Evolutionary conservation across 768 basidiomycete species (phyloP).

Genomic region (Agaricus sinodeliciosus): DNA sequence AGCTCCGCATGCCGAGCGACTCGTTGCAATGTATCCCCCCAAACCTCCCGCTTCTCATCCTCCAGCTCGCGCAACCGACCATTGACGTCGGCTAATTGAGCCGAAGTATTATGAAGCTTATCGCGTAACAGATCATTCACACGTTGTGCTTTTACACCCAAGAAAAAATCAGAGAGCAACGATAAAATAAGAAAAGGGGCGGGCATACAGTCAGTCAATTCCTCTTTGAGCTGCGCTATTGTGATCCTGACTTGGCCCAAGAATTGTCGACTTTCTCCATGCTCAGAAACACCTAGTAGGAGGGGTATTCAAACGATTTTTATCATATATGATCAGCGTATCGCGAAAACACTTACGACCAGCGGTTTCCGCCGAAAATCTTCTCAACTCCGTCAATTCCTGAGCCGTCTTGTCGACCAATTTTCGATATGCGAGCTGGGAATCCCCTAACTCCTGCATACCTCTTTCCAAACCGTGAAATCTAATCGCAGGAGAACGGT

Average conservation of each 20-base stretch:
- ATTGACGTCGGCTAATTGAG: slow-evolving; percentile 26
- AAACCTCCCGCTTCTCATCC: slow-evolving; percentile 19
- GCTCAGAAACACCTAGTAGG: neutral
- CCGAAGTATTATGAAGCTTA: slow-evolving; percentile 27
- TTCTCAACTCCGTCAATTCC: neutral
- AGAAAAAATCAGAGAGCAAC: neutral
- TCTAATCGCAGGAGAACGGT: neutral
- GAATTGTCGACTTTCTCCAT: neutral
- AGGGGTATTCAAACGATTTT: neutral
- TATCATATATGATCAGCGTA: no score
- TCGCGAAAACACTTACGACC: neutral
- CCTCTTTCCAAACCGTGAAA: neutral
- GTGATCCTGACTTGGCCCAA: neutral
- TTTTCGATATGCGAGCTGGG: neutral
- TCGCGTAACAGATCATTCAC: slow-evolving; percentile 29
- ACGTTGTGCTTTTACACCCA: neutral
- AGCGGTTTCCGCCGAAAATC: neutral
- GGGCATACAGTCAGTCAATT: slow-evolving; percentile 9
- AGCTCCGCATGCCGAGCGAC: slow-evolving; percentile 14
- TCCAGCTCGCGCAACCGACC: slow-evolving; percentile 30
- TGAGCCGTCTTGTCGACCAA: neutral
- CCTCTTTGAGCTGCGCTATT: slow-evolving; percentile 1
- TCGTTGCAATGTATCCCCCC: slow-evolving; percentile 15
- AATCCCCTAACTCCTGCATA: neutral
- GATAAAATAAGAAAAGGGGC: neutral